Percentiles rank a stretch among this genome's conserved stretches.
phyloP scores from a whole-genome alignment of 2,329 filamentous ascomycete genomes.

The Dactylellina leptospora region DNA sequence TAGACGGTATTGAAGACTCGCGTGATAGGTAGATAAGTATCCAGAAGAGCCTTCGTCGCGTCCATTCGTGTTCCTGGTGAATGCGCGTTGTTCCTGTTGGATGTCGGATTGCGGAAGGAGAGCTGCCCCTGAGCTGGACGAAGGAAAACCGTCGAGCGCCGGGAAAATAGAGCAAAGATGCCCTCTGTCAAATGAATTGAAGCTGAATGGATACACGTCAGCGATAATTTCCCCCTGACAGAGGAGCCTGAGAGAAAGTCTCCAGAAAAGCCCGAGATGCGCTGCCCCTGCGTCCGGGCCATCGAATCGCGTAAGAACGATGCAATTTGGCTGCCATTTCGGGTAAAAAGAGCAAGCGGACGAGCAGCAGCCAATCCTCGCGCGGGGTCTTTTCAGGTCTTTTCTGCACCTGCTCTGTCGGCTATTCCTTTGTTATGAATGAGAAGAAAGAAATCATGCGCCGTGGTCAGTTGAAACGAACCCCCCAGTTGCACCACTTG shows the following conservation, averaged over 20 bases:
- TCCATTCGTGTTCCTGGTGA: no score
- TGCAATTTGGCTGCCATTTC: slow-evolving; percentile 50
- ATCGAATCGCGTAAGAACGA: slow-evolving; percentile 10
- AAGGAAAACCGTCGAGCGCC: neutral
- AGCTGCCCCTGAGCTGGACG: no score
- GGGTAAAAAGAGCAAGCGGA: slow-evolving; percentile 22
- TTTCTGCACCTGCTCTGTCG: slow-evolving; percentile 7
- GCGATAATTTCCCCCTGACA: neutral
- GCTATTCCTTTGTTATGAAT: no score
- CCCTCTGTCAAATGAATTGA: neutral
- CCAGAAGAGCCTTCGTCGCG: no score
- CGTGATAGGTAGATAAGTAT: no score
- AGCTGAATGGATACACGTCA: neutral
- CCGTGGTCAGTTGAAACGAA: neutral
- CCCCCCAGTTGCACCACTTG: slow-evolving; percentile 1
- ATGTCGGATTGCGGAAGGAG: no score
- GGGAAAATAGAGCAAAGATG: slow-evolving; percentile 1
- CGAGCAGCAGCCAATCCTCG: neutral
- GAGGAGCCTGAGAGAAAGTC: no score
- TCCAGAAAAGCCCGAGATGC: no score
- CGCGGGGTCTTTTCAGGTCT: slow-evolving; percentile 13
- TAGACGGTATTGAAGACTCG: no score
- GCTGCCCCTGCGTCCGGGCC: slow-evolving; percentile 2
- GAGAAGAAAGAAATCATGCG: slow-evolving; percentile 41
- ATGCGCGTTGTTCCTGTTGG: no score